Evolutionary conservation across 192 early-diverging fungal species (phyloP), one percentile per base, ranked within the genome.

Genomic region (Coemansia sp.): DNA sequence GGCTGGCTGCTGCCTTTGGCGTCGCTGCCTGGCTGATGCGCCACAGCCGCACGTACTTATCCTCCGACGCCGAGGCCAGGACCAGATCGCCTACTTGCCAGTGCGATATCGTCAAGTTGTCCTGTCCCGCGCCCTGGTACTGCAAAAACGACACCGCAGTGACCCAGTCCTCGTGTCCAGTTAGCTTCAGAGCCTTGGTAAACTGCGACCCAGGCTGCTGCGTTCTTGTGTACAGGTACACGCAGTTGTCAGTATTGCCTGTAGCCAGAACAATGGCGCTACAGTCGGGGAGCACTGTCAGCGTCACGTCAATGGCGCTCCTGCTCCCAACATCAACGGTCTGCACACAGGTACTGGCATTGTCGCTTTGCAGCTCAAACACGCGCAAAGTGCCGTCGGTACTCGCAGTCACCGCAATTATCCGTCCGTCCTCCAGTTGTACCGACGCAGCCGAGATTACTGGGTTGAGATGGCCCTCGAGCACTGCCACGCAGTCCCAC

Each of bases 151-250:
- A 83, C 52, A 97, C 54, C 8, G 87, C 85, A 10, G 93, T 86
- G 19, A 97, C 85, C 97, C 97, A 98, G 62, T 94, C 93, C 12
- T 91, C 90, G 72, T 98, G 97, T 3, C 97, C 97, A 34, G 86
- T 82, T 18, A 98, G 74, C 8, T 83, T 64, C 40, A 91, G 69
- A 4, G 76, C 67, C 46, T 84, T 80, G 10, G 62, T 60, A 78
- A 97, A 97, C 82, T 43, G 50, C 36, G 29, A 21, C 14, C 12
- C 83, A 38, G 55, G 50, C 6, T 48, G 72, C n/a, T 54, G 46
- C n/a, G 60, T 53, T 36, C 73, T 65, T 33, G 84, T 69, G 50
- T 90, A 98, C 34, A 97, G 69, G 34, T 74, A 83, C 53, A 97
- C 72, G 44, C 76, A 71, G 63, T 82, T 84, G 66, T 97, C 93